Base-by-base conservation (phyloP, 805 yeast species). In the Schwanniomyces sp. region DNA sequence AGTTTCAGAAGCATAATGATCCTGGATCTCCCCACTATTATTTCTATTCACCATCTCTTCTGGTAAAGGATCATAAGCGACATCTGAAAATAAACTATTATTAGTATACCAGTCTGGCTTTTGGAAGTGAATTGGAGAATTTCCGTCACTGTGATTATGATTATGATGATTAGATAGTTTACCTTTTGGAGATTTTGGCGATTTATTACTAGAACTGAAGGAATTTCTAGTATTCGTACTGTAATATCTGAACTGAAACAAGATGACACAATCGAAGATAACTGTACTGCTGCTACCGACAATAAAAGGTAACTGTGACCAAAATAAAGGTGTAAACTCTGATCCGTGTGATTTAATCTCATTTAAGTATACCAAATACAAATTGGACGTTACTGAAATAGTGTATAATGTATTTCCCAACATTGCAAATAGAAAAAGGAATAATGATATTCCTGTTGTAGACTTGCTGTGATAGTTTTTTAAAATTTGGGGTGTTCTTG, bases 261-360 rank as follows among this genome's bases (percentile, higher is more conserved):
- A 53, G 25, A 72, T 62, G 14, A 66, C 52, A 17, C 51, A 43
- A 52, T 72, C 77, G 63, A 91, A 88, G 4, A 82, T 52, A 17
- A 91, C 78, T 0, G 97, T 90, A 4, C 97, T 96, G 0, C 86
- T 78, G 53, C 91, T 82, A 0, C 97, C 96, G 14, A 88, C 59
- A 27, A 91, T 69, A 58, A 83, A 91, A 0, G 97, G 96, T 42
- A 88, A 59, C 56, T 90, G 96, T 34, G 80, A 82, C 53, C 66
- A 57, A 24, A 88, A 64, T 57, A 85, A 86, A 7, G 52, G 67
- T 46, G 53, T 54, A 39, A 41, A 8, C 52, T 67, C 68, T 36
- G 72, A 66, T 25, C 43, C 49, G 12, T 47, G 46, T 7, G 51
- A 56, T 29, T 52, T 47, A 14, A 42, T 41, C 25, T 51, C 56